phyloP scores from a whole-genome alignment of 176 grass and related monocot species.

The Triticum monococcum region DNA sequence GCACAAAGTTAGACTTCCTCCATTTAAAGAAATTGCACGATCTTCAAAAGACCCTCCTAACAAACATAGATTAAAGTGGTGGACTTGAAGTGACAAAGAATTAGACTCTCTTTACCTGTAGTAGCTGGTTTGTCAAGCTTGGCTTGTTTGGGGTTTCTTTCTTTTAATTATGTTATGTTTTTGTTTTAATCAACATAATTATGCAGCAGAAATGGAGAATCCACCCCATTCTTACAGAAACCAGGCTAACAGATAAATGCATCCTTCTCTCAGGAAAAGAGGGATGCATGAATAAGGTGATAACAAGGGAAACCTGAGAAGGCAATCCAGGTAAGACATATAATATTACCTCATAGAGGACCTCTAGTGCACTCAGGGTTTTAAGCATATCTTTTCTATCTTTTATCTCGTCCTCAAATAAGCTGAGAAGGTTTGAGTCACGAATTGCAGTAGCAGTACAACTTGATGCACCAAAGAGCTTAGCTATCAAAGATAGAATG shows the following conservation, averaged over 20 bases:
- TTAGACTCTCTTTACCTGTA: not conserved
- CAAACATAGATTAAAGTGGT: not conserved
- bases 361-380: slow-evolving; percentile 78
- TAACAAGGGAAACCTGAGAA: not conserved
- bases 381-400: slow-evolving; percentile 72
- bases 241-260: not conserved
- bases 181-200: not conserved
- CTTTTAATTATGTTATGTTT: not conserved
- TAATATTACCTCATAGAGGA: slow-evolving; percentile 79
- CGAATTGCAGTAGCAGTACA: slow-evolving; percentile 58
- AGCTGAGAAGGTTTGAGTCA: slow-evolving; percentile 68
- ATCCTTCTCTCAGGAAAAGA: slow-evolving; percentile 17
- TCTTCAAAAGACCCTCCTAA: not conserved
- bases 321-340: not conserved
- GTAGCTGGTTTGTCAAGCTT: not conserved
- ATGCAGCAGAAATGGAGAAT: not conserved
- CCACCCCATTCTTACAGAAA: not conserved
- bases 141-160: not conserved
- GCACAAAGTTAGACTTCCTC: not conserved
- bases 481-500: slow-evolving; percentile 81
- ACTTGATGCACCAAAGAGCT: slow-evolving; percentile 73
- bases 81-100: not conserved
- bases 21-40: not conserved
- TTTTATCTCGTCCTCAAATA: slow-evolving; percentile 91
- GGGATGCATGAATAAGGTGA: not conserved